Evolutionary conservation across 192 early-diverging fungal genomes (phyloP), one percentile per base, ranked within the genome.

Genomic region (Umbelopsis sp.): DNA sequence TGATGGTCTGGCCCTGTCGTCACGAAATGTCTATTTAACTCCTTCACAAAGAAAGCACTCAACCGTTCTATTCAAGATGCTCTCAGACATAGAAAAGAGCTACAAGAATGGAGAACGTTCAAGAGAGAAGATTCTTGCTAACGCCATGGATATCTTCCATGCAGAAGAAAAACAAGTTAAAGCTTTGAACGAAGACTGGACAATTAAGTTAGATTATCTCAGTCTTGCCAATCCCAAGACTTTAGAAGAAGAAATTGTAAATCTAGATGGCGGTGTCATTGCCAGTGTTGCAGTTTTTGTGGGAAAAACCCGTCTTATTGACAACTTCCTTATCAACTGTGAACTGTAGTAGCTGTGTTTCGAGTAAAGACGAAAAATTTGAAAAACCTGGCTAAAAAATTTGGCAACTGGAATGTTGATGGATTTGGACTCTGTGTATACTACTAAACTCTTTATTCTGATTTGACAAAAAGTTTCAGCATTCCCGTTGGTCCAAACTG

Each of bases 1-100:
- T 4, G 92, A 94, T 75, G 96, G 96, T 4, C 79, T 99, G 56
- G 97, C 97, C 0, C 84, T 98, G 89, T 93, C 91, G 45, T 93
- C 91, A 38, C 84, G 97, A 29, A 99, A 99, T 77, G 78, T 89
- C 12, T 98, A 97, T 71, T 77, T 99, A 50, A 85, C 83, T 20
- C 71, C 84, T 0, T 87, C 89, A 68, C 89, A 96, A 75, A 84
- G 95, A 31, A 71, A 71, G 0, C 67, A 84, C 25, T 92, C 96
- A 0, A 89, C 90, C 0, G 82, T 92, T 8, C 84, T 99, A 12
- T 93, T 91, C 76, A 83, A 84, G 34, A 93, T 86, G 2, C 80
- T 99, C 29, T 34, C 65, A 26, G 86, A 81, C 44, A 90, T 81
- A 74, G 75, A 71, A 41, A 68, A 2, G n/a, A 71, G 85, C 69